Evolutionary conservation across 495 filamentous ascomycete species (phyloP).

Genomic region (Evansstolkia leycettana): DNA sequence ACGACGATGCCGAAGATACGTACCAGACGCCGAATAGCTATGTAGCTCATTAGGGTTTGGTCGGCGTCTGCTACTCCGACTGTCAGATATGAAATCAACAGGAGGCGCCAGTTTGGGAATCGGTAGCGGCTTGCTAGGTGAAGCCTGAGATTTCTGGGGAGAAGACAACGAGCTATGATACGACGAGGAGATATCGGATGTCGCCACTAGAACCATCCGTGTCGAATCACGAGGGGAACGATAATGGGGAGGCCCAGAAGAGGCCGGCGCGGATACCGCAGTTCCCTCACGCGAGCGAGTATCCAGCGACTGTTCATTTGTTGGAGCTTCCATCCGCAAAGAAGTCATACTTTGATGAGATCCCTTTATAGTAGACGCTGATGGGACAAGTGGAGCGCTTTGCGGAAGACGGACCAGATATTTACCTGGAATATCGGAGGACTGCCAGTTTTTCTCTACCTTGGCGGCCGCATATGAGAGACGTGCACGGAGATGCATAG

Average conservation of each 20-base stretch:
- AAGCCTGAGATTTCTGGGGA: constrained; percentile 11
- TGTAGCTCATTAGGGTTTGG: constrained; percentile 28
- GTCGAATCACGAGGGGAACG: constrained; percentile 1
- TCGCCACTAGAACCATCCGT: constrained; percentile 5
- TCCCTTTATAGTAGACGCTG: constrained; percentile 21
- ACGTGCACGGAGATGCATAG: constrained; percentile 62
- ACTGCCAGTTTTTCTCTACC: constrained; percentile 75
- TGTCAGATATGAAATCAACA: constrained; percentile 36
- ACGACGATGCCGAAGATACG: constrained; percentile 20
- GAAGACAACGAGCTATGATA: constrained; percentile 4
- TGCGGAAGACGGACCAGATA: constrained; percentile 57
- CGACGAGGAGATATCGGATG: constrained; percentile 4
- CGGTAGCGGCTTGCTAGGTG: constrained; percentile 8
- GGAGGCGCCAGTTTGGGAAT: constrained; percentile 43
- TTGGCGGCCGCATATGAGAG: constrained; percentile 85
- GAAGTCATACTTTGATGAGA: constrained; percentile 1
- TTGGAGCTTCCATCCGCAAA: constrained; percentile 2
- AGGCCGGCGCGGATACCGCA: constrained; percentile 11
- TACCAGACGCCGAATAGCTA: constrained; percentile 10
- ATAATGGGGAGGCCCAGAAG: constrained; percentile 1
- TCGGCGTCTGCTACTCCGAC: constrained; percentile 15
- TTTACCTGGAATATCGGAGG: constrained; percentile 48
- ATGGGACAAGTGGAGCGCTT: constrained; percentile 43
- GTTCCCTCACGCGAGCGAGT: constrained; percentile 10
- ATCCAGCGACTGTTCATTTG: constrained; percentile 2